Percentiles rank a stretch among this genome's conserved stretches.
Conservation (phyloP, 306 rosid genomes). For the Mimosa bimucronata region DNA sequence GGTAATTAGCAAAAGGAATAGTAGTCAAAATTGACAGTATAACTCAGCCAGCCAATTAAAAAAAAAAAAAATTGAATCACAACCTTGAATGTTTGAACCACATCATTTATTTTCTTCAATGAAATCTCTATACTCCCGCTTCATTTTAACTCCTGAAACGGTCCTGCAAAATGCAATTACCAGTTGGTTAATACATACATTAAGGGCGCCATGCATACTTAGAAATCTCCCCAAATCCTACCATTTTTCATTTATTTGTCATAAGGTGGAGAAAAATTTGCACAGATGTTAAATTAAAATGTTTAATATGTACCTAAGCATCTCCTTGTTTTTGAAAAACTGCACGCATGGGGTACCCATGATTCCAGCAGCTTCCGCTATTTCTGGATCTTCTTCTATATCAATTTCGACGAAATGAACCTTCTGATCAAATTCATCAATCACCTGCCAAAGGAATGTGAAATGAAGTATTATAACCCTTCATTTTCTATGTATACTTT, state of each 20-base stretch:
- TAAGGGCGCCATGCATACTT: not conserved
- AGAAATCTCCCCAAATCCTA: not conserved
- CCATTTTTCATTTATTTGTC: not conserved
- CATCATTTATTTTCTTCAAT: conserved; percentile 55
- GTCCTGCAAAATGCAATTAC: conserved; percentile 46
- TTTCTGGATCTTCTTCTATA: conserved; percentile 72
- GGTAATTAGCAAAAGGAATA: not conserved
- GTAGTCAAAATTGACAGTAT: conserved; percentile 36
- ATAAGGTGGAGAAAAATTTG: not conserved
- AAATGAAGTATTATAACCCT: not conserved
- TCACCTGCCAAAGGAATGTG: conserved; percentile 50
- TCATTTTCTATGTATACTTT: not conserved
- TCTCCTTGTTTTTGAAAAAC: conserved; percentile 76
- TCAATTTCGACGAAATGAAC: conserved; percentile 82
- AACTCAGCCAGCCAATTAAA: conserved; percentile 27
- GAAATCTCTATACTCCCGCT: conserved; percentile 65
- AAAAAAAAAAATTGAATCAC: conserved; percentile 42
- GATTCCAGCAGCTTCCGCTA: conserved; percentile 80
- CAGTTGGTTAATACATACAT: not conserved
- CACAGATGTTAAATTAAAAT: not conserved
- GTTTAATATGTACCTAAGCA: conserved; percentile 49
- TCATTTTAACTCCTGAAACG: conserved; percentile 70
- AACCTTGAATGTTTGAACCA: conserved; percentile 5
- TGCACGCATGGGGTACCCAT: conserved; percentile 83
- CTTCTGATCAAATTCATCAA: conserved; percentile 66